A percentile compares a stretch with the other conserved stretches of the same genome.
phyloP scores from a whole-genome alignment of 805 yeast genomes.

The Nakazawaea peltata region DNA sequence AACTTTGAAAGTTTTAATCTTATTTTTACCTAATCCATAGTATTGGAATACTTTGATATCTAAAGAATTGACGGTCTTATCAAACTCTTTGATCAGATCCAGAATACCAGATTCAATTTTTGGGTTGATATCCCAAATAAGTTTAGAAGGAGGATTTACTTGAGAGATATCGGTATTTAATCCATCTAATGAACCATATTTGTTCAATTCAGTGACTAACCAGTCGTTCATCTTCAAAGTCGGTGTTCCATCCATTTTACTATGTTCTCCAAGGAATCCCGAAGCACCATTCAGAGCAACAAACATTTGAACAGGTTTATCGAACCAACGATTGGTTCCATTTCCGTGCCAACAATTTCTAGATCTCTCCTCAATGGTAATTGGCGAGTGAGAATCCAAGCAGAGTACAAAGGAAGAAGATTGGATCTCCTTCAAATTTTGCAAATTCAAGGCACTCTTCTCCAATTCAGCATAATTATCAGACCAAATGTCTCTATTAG shows the following conservation, averaged over 20 bases:
- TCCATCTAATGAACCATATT: slow-evolving; percentile 20
- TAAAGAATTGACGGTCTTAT: slow-evolving; percentile 47
- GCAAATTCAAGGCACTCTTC: slow-evolving; percentile 52
- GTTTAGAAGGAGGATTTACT: slow-evolving; percentile 16
- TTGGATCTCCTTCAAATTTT: slow-evolving; percentile 58
- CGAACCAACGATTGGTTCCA: slow-evolving; percentile 84
- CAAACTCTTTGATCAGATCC: slow-evolving; percentile 49
- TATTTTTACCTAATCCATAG: slow-evolving; percentile 78
- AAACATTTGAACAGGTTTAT: slow-evolving; percentile 83
- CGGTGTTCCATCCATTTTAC: slow-evolving; percentile 97
- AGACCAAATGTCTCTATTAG: slow-evolving; percentile 81
- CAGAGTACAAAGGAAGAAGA: slow-evolving; percentile 76
- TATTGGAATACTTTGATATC: slow-evolving; percentile 75
- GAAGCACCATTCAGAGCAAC: slow-evolving; percentile 78
- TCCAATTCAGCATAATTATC: slow-evolving; percentile 48
- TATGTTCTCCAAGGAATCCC: slow-evolving; percentile 94
- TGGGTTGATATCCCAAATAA: slow-evolving; percentile 55
- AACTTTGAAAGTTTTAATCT: slow-evolving; percentile 73
- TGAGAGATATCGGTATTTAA: slow-evolving; percentile 16
- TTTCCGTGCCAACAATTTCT: slow-evolving; percentile 92
- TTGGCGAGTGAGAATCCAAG: slow-evolving; percentile 66
- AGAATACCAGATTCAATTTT: slow-evolving; percentile 40
- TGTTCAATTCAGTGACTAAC: slow-evolving; percentile 48
- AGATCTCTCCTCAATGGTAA: slow-evolving; percentile 76
- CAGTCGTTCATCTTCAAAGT: slow-evolving; percentile 81